Conservation (phyloP, 78 protist species). For the Cavenderia fasciculata region DNA sequence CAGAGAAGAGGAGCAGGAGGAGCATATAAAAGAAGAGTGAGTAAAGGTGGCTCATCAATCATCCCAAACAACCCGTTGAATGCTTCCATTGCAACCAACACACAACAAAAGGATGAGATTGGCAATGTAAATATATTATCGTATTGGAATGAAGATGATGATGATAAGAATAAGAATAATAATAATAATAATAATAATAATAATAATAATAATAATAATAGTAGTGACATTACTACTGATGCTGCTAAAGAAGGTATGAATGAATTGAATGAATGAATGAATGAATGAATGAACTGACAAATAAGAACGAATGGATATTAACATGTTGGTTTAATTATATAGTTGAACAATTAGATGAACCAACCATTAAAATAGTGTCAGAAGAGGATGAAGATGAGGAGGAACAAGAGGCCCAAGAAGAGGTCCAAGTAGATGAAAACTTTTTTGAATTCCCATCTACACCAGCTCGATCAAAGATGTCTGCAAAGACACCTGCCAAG, state of each 20-base stretch:
- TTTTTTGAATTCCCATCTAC: constrained; percentile 6
- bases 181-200: neutral
- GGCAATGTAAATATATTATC: neutral
- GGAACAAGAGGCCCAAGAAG: too few species aligned
- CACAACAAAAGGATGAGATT: neutral
- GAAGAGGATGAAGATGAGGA: too few species aligned
- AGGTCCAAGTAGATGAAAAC: neutral
- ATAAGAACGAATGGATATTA: too few species aligned
- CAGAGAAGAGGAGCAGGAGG: too few species aligned
- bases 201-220: neutral
- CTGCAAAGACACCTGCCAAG: neutral
- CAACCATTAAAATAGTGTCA: too few species aligned
- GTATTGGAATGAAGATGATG: neutral
- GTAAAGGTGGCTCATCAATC: constrained; percentile 1
- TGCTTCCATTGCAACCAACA: neutral
- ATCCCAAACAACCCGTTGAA: neutral
- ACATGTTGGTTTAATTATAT: too few species aligned
- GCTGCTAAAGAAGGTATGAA: too few species aligned
- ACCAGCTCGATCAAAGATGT: neutral
- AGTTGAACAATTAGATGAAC: too few species aligned
- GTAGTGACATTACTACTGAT: neutral
- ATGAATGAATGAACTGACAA: too few species aligned
- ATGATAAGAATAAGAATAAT: neutral
- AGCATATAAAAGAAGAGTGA: neutral
- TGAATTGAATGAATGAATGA: too few species aligned